Evolutionary conservation across 1,284 basidiomycete genomes (phyloP).

Genomic region (Malassezia brasiliensis): DNA sequence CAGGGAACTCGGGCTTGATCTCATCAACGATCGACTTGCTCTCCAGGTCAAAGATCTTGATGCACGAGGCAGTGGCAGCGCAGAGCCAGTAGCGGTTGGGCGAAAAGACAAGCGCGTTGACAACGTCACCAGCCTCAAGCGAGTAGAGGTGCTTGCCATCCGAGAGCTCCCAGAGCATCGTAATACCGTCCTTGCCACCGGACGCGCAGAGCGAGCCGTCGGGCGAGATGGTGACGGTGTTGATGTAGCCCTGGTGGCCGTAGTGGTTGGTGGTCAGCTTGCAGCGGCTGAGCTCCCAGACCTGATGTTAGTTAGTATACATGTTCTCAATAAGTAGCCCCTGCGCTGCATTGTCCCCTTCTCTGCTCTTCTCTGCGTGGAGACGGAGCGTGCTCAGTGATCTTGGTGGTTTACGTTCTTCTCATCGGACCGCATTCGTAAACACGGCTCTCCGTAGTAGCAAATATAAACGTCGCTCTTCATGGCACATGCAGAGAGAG

Average conservation of each 20-base stretch:
- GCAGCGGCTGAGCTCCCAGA: constrained; percentile 99
- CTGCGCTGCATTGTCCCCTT: constrained; percentile 1
- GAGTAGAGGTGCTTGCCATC: constrained; percentile 99
- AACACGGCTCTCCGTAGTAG: constrained; percentile 63
- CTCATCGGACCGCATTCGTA: constrained; percentile 55
- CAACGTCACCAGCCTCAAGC: constrained; percentile 93
- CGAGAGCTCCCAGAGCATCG: constrained; percentile 99
- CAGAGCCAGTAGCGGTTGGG: constrained; percentile 91
- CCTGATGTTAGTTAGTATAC: constrained; percentile 53
- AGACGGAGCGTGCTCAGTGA: constrained; percentile 55
- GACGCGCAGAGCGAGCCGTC: constrained; percentile 98
- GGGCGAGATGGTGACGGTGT: constrained; percentile 95
- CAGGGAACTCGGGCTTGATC: constrained; percentile 59
- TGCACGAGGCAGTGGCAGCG: constrained; percentile 91
- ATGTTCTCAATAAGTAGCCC: background rate
- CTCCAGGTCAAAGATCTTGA: constrained; percentile 62
- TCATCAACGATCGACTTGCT: constrained; percentile 92
- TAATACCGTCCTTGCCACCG: constrained; percentile 92
- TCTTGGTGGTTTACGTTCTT: constrained; percentile 63
- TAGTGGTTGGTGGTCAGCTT: constrained; percentile 99
- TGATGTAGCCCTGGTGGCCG: constrained; percentile 99
- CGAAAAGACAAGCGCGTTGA: constrained; percentile 99
- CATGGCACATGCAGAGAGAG: constrained; percentile 41
- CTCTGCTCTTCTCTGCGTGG: background rate
- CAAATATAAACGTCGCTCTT: constrained; percentile 58